phyloP scores from a whole-genome alignment of 768 basidiomycete species.

The Mycena rebaudengoi region DNA sequence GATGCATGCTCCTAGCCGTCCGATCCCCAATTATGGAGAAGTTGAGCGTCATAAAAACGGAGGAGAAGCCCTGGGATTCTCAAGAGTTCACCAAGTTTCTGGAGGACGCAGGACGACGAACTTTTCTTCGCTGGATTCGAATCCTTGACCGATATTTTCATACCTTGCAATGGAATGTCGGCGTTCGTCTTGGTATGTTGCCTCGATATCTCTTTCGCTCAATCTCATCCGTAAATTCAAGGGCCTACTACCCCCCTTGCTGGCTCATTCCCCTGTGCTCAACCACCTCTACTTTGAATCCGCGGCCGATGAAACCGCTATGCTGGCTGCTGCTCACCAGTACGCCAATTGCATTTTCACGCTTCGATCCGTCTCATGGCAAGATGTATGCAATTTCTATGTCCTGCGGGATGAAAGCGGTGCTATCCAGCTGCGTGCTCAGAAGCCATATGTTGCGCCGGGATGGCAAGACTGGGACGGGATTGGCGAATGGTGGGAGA shows the following conservation, averaged over 20 bases:
- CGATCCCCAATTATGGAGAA: not conserved
- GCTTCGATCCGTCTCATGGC: not conserved
- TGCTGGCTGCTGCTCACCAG: not conserved
- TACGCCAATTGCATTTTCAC: not conserved
- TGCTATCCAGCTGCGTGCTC: too few relatives aligned
- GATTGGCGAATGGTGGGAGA: conserved; percentile 7
- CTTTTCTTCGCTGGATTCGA: not conserved
- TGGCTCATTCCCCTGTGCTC: not conserved
- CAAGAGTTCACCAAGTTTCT: not conserved
- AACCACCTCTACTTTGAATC: not conserved
- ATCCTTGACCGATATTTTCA: not conserved
- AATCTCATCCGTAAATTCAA: too few relatives aligned
- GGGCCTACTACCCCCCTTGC: not conserved
- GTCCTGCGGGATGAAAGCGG: not conserved
- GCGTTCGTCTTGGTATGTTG: not conserved
- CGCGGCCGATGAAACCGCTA: not conserved
- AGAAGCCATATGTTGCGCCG: not conserved
- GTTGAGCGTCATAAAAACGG: not conserved
- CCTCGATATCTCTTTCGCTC: not conserved
- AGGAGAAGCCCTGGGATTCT: not conserved
- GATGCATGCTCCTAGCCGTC: not conserved
- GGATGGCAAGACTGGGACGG: not conserved
- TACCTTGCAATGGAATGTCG: not conserved
- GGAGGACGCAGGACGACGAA: not conserved
- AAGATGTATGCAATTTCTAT: not conserved